Base-by-base conservation (phyloP, 148 eudicot species). In the Selenicereus undatus region DNA sequence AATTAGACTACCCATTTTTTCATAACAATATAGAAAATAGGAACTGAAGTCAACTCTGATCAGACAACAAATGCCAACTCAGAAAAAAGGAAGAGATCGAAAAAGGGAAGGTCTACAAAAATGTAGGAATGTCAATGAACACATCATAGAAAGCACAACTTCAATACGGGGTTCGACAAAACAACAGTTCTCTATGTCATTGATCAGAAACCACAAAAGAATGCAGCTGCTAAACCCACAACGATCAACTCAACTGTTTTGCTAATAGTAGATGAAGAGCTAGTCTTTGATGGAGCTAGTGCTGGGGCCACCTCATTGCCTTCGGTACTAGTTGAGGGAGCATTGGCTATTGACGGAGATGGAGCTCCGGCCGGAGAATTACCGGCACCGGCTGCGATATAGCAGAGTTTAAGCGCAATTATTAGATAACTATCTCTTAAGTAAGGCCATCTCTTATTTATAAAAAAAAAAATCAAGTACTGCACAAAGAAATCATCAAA, bases 361-460 rank as follows among this genome's bases (percentile, higher is more conserved):
- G 84, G 86, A 50, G 83, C 70, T 35, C 81, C 83, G 4, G 81
- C 58, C 2, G 86, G 83, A 76, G 86, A 36, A 22, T 62, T n/a
- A 0, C 27, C 58, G 16, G 11, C 52, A 13, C 78, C 83, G 27
- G 70, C 79, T 68, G 60, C 73, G 72, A 27, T 24, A 32, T 56
- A n/a, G 39, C 58, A 56, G 17, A 21, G 27, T 42, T 13, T 45
- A 24, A 69, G 2, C 42, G 24, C 17, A 3, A 20, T 56, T 18
- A 20, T 56, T 56, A 81, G 65, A 54, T 48, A 48, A 48, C 0
- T 48, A 48, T 48, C 1, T 48, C 14, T 48, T 48, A 48, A 48
- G 14, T 12, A 12, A 48, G 52, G 10, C 52, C 12, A 8, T 48
- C 52, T 48, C 10, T 6, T 45, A 32, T 32, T 4, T 39, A 4